These are phyloP conservation scores for Moesziomyces sp. DNA, from an alignment of 1,284 basidiomycete species.

Conservation along the genomic window DNA sequence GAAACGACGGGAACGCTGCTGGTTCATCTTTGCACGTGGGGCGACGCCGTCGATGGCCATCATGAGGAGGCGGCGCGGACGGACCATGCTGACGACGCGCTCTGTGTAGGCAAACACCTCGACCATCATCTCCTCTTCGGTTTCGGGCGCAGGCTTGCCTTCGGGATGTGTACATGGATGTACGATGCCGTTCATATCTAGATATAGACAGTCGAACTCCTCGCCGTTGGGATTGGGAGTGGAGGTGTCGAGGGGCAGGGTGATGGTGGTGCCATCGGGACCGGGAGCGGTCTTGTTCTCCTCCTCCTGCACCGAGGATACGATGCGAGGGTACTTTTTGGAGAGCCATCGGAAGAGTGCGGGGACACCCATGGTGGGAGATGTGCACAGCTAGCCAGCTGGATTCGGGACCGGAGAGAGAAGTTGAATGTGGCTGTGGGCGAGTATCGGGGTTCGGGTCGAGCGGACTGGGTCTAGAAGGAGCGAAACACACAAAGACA, in stretches of 20 bases:
- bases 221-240: conserved; percentile 91
- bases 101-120: conserved; percentile 98
- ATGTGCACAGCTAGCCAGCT: neutral
- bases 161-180: conserved; percentile 99
- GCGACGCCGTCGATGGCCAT: conserved; percentile 99
- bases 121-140: conserved; percentile 99
- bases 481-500: neutral
- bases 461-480: neutral
- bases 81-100: conserved; percentile 94
- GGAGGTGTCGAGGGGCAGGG: conserved; percentile 84
- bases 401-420: too few species aligned
- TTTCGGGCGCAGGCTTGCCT: conserved; percentile 88
- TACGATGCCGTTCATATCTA: conserved; percentile 74
- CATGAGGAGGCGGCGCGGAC: conserved; percentile 92
- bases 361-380: conserved; percentile 63
- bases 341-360: conserved; percentile 68
- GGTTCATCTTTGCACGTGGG: conserved; percentile 99
- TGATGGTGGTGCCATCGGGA: conserved; percentile 75
- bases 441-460: too few species aligned
- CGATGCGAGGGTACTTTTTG: conserved; percentile 68
- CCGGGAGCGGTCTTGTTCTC: conserved; percentile 56
- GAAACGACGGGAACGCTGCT: conserved; percentile 95
- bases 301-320: conserved; percentile 65
- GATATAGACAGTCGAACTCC: conserved; percentile 95
- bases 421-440: too few species aligned